Percentiles rank a stretch among this genome's conserved stretches.
These are phyloP conservation scores for Staphylotrichum longicolle DNA, from an alignment of 495 filamentous ascomycete species.

Conservation along the genomic window DNA sequence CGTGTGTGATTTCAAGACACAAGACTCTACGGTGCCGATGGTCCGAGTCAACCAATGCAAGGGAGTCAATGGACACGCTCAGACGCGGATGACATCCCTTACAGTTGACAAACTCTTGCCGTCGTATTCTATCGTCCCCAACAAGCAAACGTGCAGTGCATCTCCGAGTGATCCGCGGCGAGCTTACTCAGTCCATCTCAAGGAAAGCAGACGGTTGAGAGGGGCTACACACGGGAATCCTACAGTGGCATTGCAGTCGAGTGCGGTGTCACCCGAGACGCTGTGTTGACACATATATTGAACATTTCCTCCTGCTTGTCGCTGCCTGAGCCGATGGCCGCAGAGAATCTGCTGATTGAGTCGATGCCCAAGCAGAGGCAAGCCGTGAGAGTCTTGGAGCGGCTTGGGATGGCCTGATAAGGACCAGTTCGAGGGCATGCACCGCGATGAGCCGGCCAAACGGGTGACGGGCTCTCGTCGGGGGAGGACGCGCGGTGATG, in stretches of 20 bases:
- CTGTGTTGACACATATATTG: constrained; percentile 2
- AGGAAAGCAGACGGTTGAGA: not conserved
- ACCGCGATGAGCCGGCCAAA: not conserved
- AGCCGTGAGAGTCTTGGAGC: not conserved
- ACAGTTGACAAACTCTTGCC: no score
- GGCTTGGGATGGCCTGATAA: no score
- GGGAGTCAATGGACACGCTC: no score
- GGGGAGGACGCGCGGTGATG: no score
- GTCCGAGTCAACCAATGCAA: no score
- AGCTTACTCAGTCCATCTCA: not conserved
- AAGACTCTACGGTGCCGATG: no score
- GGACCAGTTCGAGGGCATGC: not conserved
- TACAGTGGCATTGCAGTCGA: not conserved
- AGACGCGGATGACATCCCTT: no score
- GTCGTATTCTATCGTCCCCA: no score
- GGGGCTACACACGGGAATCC: not conserved
- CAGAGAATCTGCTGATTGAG: constrained; percentile 8
- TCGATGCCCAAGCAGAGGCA: not conserved
- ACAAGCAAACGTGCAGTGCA: no score
- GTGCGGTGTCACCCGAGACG: constrained; percentile 4
- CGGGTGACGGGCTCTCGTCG: no score
- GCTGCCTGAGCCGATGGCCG: not conserved
- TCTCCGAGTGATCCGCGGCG: not conserved
- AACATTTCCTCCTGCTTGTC: not conserved
- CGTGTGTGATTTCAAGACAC: no score